Evolutionary conservation across 148 eudicot genomes (phyloP).

Genomic region (Drosera capensis): DNA sequence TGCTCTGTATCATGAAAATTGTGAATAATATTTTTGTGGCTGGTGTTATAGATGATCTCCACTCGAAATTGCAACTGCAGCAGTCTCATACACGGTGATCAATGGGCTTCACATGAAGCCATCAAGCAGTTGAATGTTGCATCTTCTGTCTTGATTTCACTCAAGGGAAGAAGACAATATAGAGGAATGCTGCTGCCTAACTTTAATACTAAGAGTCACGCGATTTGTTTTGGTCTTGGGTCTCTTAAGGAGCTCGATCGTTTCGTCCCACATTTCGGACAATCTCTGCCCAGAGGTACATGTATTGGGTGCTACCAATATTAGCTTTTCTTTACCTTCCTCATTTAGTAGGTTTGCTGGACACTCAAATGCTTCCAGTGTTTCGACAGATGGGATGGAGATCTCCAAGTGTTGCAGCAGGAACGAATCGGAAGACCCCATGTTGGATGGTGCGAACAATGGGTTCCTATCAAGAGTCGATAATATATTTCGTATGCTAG

Average conservation of each 20-base stretch:
- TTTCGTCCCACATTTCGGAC: conserved; percentile 17
- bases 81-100: conserved; percentile 30
- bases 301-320: not conserved
- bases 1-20: too few relatives aligned
- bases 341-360: conserved; percentile 36
- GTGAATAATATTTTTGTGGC: not conserved
- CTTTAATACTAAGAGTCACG: conserved; percentile 18
- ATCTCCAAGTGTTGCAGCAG: conserved; percentile 16
- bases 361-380: conserved; percentile 81
- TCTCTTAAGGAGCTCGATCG: conserved; percentile 20
- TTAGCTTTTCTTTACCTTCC: conserved; percentile 3
- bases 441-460: conserved; percentile 23
- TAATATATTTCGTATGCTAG: conserved; percentile 7
- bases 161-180: conserved; percentile 25
- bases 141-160: conserved; percentile 15
- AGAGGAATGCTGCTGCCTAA: conserved; percentile 17
- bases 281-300: conserved; percentile 45
- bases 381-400: conserved; percentile 58
- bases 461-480: conserved; percentile 11
- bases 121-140: conserved; percentile 28
- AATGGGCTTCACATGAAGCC: conserved; percentile 32
- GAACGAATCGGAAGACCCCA: conserved; percentile 19
- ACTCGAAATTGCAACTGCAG: conserved; percentile 18
- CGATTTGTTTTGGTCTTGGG: conserved; percentile 17
- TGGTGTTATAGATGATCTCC: conserved; percentile 27